Conservation (phyloP, 2,329 filamentous ascomycete genomes). For the Berkeleyomyces basicola region DNA sequence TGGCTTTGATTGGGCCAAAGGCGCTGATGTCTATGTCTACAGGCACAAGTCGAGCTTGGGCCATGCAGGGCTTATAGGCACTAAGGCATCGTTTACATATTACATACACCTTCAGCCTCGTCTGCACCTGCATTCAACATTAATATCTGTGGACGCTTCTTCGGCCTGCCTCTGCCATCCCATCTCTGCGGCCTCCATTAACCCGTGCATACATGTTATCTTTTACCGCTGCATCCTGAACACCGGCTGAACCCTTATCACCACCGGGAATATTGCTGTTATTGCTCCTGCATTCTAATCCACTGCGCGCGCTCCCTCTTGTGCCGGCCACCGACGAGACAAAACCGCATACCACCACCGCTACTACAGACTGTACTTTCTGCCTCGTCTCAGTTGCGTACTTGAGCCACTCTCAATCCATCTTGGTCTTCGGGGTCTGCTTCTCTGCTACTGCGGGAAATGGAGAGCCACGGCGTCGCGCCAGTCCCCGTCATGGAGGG, state of each 20-base stretch:
- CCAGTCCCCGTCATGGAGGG: conserved; percentile 1
- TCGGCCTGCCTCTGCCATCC: neutral
- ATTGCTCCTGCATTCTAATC: too few relatives aligned
- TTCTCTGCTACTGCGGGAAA: neutral
- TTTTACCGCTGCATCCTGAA: neutral
- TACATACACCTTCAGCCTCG: neutral
- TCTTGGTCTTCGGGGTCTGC: too few relatives aligned
- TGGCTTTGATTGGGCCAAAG: neutral
- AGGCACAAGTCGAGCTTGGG: neutral
- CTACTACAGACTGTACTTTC: too few relatives aligned
- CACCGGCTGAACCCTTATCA: neutral
- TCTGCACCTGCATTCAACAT: neutral
- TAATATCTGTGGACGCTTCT: neutral
- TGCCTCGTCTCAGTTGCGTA: too few relatives aligned
- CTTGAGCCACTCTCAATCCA: too few relatives aligned
- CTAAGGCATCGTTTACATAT: neutral
- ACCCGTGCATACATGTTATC: neutral
- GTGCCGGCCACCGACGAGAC: too few relatives aligned
- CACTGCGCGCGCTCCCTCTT: too few relatives aligned
- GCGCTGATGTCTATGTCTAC: neutral
- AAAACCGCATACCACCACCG: too few relatives aligned
- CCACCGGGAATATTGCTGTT: too few relatives aligned
- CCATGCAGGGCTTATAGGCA: neutral
- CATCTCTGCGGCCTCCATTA: neutral
- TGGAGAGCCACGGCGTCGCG: conserved; percentile 12